Base-by-base conservation (phyloP, 306 rosid genomes). In the Vigna hirtella region DNA sequence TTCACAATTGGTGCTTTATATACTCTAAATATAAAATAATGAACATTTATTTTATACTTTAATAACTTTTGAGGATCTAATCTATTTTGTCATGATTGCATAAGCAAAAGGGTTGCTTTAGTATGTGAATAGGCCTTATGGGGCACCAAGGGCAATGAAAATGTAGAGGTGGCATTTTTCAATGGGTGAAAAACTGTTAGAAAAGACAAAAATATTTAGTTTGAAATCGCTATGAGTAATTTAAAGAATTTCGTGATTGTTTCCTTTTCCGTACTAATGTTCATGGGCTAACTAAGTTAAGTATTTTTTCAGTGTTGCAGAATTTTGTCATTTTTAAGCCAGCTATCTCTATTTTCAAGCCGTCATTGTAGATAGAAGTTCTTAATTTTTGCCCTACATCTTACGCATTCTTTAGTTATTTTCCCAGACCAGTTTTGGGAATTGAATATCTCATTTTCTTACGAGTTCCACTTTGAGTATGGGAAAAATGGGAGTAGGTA, bases 231-330 rank as follows among this genome's bases (percentile, higher is more conserved):
- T 20, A 4, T 0, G 18, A 2, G 47, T 51, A 22, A 22, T 18
- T 55, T 28, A 38, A 26, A 2, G 18, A 55, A 50, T 26, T 9
- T 20, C 6, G 7, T 34, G 38, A 34, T 34, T 34, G 24, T 2
- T 61, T 47, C 16, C 26, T 2, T 20, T 62, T 30, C 47, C 3
- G 30, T 74, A 14, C 51, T 13, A 34, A 20, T 50, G 32, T 77
- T 66, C 47, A 1, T 66, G 40, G 30, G 38, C 61, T 59, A 40
- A 70, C 42, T 18, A 65, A 50, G 38, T 70, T 70, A 48, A 22
- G 6, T 70, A 10, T 51, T 22, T 30, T 36, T 40, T 70, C 34
- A 73, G 70, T 80, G 79, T 74, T 14, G 32, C 59, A 38, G 56
- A 22, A 30, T 53, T 38, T 42, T 74, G 28, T 58, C 58, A 8